Evolutionary conservation across 495 filamentous ascomycete species (phyloP).

Genomic region (Aspergillus avenaceus): DNA sequence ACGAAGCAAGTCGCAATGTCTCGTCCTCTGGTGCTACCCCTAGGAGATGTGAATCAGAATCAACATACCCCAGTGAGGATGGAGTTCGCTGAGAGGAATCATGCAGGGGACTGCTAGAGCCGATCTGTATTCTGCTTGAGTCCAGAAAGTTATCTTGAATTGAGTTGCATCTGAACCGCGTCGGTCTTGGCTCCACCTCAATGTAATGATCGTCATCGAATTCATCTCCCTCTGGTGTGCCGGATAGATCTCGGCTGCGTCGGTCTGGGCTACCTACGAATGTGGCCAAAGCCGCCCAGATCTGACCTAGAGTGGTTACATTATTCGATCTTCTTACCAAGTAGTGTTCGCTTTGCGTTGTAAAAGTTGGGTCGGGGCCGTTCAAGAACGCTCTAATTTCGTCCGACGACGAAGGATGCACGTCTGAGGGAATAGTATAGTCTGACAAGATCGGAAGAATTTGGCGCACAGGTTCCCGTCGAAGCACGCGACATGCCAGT

Average conservation of each 20-base stretch:
- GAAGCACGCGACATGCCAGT: constrained; percentile 11
- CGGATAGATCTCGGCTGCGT: constrained; percentile 9
- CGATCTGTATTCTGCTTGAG: constrained; percentile 10
- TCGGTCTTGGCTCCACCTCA: constrained; percentile 2
- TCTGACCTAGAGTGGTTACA: constrained; percentile 11
- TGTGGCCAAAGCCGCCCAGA: constrained; percentile 18
- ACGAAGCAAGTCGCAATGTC: constrained; percentile 17
- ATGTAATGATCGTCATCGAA: too few relatives aligned
- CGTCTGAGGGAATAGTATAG: constrained; percentile 3
- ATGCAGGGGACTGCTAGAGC: constrained; percentile 12
- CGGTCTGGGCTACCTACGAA: constrained; percentile 3
- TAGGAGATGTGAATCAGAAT: constrained; percentile 4
- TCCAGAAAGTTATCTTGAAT: constrained; percentile 8
- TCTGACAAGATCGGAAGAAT: constrained; percentile 11
- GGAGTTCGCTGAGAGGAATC: constrained; percentile 1
- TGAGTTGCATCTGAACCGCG: constrained; percentile 6
- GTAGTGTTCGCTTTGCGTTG: constrained; percentile 13
- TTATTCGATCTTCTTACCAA: constrained; percentile 5
- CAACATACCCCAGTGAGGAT: constrained; percentile 15
- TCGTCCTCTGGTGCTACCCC: constrained; percentile 10
- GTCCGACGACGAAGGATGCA: constrained; percentile 6
- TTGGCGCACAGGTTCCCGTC: constrained; percentile 3
- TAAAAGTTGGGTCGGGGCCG: constrained; percentile 3
- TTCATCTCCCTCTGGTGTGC: not conserved
- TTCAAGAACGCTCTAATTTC: constrained; percentile 8